Evolutionary conservation across 2,329 filamentous ascomycete species (phyloP).

Genomic region (Diplocarpon rosae): DNA sequence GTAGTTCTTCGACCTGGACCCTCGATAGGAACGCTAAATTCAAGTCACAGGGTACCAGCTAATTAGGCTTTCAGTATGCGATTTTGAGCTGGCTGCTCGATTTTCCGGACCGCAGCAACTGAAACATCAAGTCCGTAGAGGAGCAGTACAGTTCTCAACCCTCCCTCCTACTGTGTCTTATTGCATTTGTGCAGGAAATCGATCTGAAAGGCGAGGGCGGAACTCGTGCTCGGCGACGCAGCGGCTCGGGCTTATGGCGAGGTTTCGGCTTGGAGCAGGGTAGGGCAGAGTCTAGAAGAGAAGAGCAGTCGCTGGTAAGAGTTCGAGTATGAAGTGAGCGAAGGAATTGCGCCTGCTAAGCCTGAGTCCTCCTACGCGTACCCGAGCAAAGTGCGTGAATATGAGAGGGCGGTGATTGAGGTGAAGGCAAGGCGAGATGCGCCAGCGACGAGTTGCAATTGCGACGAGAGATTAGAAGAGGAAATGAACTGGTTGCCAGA

Average conservation of each 20-base stretch:
- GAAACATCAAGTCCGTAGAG: constrained; percentile 22
- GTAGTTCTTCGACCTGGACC: constrained; percentile 7
- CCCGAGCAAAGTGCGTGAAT: not conserved
- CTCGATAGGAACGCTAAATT: constrained; percentile 13
- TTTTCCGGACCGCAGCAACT: constrained; percentile 22
- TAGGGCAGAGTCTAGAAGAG: too few relatives aligned
- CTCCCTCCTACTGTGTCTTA: constrained; percentile 6
- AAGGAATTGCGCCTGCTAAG: constrained; percentile 5
- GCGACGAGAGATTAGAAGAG: not conserved
- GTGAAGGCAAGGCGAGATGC: not conserved
- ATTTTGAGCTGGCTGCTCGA: constrained; percentile 25
- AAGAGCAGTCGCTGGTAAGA: not conserved
- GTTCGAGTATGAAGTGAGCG: constrained; percentile 6
- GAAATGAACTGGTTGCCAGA: not conserved
- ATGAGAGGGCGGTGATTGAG: not conserved
- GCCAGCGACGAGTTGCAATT: constrained; percentile 3
- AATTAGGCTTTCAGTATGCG: constrained; percentile 22
- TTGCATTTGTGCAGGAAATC: constrained; percentile 15
- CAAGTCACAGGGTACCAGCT: constrained; percentile 22
- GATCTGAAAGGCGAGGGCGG: not conserved
- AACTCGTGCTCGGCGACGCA: not conserved
- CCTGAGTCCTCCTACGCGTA: not conserved
- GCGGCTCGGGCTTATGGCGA: constrained; percentile 5
- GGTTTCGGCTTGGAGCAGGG: constrained; percentile 13
- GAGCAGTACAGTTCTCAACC: constrained; percentile 11